Conservation (phyloP, 495 filamentous ascomycete genomes). For the Aspergillus nanangensis region DNA sequence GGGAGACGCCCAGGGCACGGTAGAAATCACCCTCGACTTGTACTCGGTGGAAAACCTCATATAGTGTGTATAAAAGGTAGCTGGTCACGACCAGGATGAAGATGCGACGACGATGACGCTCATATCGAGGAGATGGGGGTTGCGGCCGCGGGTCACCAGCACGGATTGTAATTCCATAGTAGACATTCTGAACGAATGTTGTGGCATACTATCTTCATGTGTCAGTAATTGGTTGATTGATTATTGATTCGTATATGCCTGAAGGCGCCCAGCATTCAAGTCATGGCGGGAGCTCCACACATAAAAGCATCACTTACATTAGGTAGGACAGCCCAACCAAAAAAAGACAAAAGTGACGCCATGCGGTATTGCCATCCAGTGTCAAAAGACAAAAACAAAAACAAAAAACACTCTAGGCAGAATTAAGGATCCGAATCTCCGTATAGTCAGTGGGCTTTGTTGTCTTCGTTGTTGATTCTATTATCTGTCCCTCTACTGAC, state of each 20-base stretch:
- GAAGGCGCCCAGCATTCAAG: too few relatives aligned
- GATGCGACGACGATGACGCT: slow-evolving; percentile 71
- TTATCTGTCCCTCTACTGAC: not conserved
- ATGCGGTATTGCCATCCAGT: slow-evolving; percentile 12
- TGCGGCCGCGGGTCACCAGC: slow-evolving; percentile 80
- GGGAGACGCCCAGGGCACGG: slow-evolving; percentile 61
- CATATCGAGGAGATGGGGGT: slow-evolving; percentile 64
- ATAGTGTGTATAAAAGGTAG: slow-evolving; percentile 91
- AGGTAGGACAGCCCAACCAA: slow-evolving; percentile 79
- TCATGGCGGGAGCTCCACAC: not conserved
- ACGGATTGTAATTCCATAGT: slow-evolving; percentile 86
- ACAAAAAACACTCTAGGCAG: too few relatives aligned
- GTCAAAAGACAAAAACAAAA: too few relatives aligned
- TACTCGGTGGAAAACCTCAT: slow-evolving; percentile 82
- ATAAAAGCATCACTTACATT: slow-evolving; percentile 52
- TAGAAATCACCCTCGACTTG: slow-evolving; percentile 72
- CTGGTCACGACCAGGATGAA: slow-evolving; percentile 72
- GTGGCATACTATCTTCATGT: slow-evolving; percentile 60
- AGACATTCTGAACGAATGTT: slow-evolving; percentile 71
- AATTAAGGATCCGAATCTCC: too few relatives aligned
- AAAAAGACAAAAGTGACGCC: slow-evolving; percentile 60
- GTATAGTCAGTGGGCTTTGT: too few relatives aligned
- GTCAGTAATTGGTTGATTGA: not conserved
- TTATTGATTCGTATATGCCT: too few relatives aligned
- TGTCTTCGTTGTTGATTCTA: too few relatives aligned